phyloP scores from a whole-genome alignment of 2,329 filamentous ascomycete species.

The Monosporascus sp. region DNA sequence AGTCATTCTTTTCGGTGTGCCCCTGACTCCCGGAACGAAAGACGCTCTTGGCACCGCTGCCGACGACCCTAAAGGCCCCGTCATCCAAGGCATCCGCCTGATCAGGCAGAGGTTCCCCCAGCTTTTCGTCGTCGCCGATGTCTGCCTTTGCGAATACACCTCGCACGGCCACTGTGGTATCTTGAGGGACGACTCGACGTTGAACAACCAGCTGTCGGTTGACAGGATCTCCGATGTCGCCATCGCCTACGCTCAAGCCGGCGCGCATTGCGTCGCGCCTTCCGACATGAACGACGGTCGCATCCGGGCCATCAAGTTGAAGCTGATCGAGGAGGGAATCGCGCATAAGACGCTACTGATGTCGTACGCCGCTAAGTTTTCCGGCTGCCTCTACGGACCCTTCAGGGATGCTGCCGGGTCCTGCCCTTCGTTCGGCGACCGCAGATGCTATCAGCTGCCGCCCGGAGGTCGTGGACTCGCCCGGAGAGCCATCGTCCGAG shows the following conservation, averaged over 20 bases:
- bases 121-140: constrained; percentile 86
- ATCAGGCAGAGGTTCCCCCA: constrained; percentile 81
- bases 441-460: constrained; percentile 94
- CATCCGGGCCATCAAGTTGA: constrained; percentile 95
- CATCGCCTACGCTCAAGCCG: constrained; percentile 91
- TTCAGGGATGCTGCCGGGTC: constrained; percentile 96
- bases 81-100: constrained; percentile 80
- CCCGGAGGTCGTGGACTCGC: constrained; percentile 88
- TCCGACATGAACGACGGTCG: constrained; percentile 99
- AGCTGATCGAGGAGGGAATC: constrained; percentile 91
- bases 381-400: constrained; percentile 90
- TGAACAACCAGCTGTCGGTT: constrained; percentile 91
- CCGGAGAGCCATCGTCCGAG: constrained; percentile 79
- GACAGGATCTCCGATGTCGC: constrained; percentile 96
- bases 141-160: constrained; percentile 98
- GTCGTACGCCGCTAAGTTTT: constrained; percentile 98
- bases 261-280: constrained; percentile 92
- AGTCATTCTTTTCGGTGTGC: constrained; percentile 94
- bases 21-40: constrained; percentile 73
- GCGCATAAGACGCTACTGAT: constrained; percentile 88
- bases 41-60: constrained; percentile 88
- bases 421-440: constrained; percentile 84
- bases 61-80: constrained; percentile 88
- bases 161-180: constrained; percentile 97
- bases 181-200: constrained; percentile 80